Conservation (phyloP, 2,329 filamentous ascomycete genomes). For the Aspergillus jensenii region DNA sequence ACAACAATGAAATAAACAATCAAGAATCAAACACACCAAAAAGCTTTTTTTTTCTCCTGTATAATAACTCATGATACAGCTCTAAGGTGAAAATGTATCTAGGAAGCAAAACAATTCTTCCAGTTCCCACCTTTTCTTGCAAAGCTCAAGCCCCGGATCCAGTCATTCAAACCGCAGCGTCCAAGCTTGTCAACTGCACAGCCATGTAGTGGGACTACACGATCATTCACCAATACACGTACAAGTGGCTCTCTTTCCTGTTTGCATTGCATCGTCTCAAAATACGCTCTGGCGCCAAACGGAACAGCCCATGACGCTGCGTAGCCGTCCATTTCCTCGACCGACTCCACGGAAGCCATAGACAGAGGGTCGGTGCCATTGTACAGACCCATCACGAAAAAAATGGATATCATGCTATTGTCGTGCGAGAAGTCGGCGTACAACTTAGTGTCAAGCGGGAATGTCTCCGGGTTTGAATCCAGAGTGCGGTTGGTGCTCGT, state of each 20-base stretch:
- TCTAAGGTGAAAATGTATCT: background rate
- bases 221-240: slow-evolving; percentile 78
- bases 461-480: slow-evolving; percentile 65
- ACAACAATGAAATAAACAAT: background rate
- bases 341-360: slow-evolving; percentile 49
- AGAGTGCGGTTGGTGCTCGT: slow-evolving; percentile 79
- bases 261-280: slow-evolving; percentile 79
- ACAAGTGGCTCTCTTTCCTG: slow-evolving; percentile 64
- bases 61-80: background rate
- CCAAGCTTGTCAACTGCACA: slow-evolving; percentile 71
- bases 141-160: slow-evolving; percentile 74
- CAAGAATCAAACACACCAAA: background rate
- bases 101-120: slow-evolving; percentile 57
- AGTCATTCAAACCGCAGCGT: slow-evolving; percentile 67
- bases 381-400: slow-evolving; percentile 76
- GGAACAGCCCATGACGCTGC: slow-evolving; percentile 77
- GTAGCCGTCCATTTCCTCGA: slow-evolving; percentile 63
- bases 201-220: slow-evolving; percentile 69
- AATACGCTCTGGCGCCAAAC: slow-evolving; percentile 76
- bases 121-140: slow-evolving; percentile 71
- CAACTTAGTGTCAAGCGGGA: slow-evolving; percentile 67
- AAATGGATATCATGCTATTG: slow-evolving; percentile 78
- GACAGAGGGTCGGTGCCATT: slow-evolving; percentile 61
- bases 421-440: slow-evolving; percentile 94
- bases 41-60: background rate